These are phyloP conservation scores for Ustilago curta DNA, from an alignment of 1,284 basidiomycete genomes.

Conservation along the genomic window DNA sequence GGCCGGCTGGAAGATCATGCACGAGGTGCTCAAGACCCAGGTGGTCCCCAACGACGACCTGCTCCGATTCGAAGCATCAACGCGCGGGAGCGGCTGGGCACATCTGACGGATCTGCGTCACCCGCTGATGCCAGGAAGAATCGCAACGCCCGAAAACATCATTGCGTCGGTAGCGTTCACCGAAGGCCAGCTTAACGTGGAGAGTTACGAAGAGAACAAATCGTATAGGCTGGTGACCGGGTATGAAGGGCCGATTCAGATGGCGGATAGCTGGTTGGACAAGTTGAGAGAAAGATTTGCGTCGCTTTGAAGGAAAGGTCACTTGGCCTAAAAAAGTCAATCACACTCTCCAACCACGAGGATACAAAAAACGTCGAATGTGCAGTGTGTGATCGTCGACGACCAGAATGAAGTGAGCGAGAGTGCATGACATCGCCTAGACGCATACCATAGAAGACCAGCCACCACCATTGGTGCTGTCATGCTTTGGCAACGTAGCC, in stretches of 20 bases:
- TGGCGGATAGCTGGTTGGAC: constrained; percentile 47
- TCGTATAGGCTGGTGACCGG: constrained; percentile 62
- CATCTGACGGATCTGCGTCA: constrained; percentile 63
- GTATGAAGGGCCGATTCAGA: constrained; percentile 61
- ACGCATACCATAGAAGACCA: background rate
- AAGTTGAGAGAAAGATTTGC: constrained; percentile 35
- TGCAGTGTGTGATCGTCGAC: background rate
- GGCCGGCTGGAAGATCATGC: constrained; percentile 57
- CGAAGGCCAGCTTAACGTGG: constrained; percentile 50
- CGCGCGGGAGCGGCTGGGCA: constrained; percentile 62
- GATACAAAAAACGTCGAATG: background rate
- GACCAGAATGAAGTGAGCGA: background rate
- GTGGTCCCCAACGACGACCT: constrained; percentile 57
- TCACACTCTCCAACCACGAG: background rate
- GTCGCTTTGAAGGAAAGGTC: constrained; percentile 15
- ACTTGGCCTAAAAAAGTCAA: background rate
- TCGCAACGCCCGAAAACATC: constrained; percentile 64
- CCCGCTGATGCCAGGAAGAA: constrained; percentile 63
- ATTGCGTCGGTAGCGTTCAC: constrained; percentile 63
- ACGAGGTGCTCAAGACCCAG: constrained; percentile 56
- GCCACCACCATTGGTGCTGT: background rate
- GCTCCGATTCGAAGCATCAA: constrained; percentile 59
- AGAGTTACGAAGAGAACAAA: constrained; percentile 63
- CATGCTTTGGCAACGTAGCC: too few relatives aligned
- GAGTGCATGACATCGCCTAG: background rate